phyloP scores from a whole-genome alignment of 2,329 filamentous ascomycete genomes.

The Stachybotrys chartarum region DNA sequence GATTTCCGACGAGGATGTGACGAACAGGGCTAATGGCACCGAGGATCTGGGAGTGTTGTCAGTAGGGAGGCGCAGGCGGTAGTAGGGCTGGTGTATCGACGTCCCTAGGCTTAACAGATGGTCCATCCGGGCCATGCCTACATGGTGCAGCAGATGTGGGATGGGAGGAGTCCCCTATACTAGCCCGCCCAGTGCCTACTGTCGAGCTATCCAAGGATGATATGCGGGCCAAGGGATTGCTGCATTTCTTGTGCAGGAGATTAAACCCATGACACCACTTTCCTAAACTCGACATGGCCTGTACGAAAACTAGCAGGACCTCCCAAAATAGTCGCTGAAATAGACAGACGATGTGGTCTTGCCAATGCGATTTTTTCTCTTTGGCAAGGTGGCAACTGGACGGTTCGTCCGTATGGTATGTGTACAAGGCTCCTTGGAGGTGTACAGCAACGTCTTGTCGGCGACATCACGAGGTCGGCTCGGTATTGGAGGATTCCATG shows the following conservation, averaged over 20 bases:
- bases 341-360: too few species aligned
- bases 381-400: too few species aligned
- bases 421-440: too few species aligned
- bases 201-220: constrained; percentile 15
- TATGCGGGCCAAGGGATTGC: constrained; percentile 18
- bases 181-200: constrained; percentile 8
- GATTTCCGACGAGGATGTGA: neutral
- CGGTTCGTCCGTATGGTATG: too few species aligned
- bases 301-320: too few species aligned
- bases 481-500: neutral
- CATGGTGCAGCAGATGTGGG: neutral
- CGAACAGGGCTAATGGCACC: neutral
- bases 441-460: too few species aligned
- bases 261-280: neutral
- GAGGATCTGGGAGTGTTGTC: constrained; percentile 1
- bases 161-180: neutral
- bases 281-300: too few species aligned
- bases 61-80: neutral
- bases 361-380: too few species aligned
- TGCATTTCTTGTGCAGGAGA: constrained; percentile 15
- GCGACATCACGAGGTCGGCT: too few species aligned
- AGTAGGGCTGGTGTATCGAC: neutral
- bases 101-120: neutral
- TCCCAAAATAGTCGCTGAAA: too few species aligned
- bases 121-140: neutral